phyloP scores from a whole-genome alignment of 257 asterid species.

The Fraxinus excelsior region DNA sequence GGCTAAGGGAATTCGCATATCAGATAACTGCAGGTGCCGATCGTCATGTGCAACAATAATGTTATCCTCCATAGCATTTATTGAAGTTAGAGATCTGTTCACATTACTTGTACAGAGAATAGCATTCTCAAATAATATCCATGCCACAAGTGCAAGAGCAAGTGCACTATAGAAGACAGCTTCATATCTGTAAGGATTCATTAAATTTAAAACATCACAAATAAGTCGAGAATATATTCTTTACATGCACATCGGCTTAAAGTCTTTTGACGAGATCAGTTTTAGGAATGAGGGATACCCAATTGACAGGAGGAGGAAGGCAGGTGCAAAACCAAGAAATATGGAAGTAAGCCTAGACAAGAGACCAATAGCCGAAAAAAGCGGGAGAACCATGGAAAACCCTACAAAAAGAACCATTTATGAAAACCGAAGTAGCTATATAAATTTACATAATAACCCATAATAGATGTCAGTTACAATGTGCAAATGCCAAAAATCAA shows the following conservation, averaged over 20 bases:
- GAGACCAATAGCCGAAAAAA: slow-evolving; percentile 73
- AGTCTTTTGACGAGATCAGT: background rate
- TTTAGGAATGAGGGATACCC: slow-evolving; percentile 59
- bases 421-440: background rate
- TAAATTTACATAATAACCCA: background rate
- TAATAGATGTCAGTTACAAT: background rate
- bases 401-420: slow-evolving; percentile 46
- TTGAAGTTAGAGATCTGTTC: slow-evolving; percentile 45
- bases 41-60: slow-evolving; percentile 41
- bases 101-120: slow-evolving; percentile 48
- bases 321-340: slow-evolving; percentile 93
- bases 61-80: slow-evolving; percentile 47
- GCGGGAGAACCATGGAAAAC: slow-evolving; percentile 81
- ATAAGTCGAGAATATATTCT: slow-evolving; percentile 11
- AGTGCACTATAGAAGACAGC: slow-evolving; percentile 91
- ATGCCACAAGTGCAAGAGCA: slow-evolving; percentile 83
- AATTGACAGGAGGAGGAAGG: slow-evolving; percentile 89
- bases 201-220: slow-evolving; percentile 6
- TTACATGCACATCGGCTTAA: slow-evolving; percentile 10
- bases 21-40: slow-evolving; percentile 67
- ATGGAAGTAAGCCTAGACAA: slow-evolving; percentile 85
- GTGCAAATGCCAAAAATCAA: background rate
- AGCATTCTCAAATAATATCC: slow-evolving; percentile 87
- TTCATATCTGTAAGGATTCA: slow-evolving; percentile 71
- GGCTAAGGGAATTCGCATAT: slow-evolving; percentile 81